Conservation (phyloP, 1,139 yeast genomes). For the Geotrichum histeridarum region DNA sequence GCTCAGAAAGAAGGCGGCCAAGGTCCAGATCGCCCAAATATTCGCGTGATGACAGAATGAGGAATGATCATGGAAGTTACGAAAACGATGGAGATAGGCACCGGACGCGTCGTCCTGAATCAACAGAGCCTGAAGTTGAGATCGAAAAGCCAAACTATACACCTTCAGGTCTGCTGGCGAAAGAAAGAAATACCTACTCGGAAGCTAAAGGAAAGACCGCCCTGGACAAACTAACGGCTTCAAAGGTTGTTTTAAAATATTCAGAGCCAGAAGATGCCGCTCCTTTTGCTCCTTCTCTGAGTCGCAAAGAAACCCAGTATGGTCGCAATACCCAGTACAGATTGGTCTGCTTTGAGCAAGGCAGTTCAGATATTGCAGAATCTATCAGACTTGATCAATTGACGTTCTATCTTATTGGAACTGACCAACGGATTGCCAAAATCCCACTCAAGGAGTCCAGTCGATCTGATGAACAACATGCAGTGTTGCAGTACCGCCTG, state of each 20-base stretch:
- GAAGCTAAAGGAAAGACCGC: neutral
- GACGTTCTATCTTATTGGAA: constrained; percentile 43
- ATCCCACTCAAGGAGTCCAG: constrained; percentile 46
- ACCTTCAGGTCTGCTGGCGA: constrained; percentile 46
- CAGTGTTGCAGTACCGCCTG: constrained; percentile 49
- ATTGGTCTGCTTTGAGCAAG: constrained; percentile 29
- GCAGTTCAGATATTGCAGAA: constrained; percentile 29
- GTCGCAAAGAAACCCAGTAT: constrained; percentile 28
- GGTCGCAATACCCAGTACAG: constrained; percentile 23
- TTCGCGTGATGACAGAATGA: neutral
- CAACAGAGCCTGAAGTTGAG: neutral
- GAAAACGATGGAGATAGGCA: neutral
- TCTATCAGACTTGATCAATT: constrained; percentile 35
- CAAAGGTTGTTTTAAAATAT: constrained; percentile 44
- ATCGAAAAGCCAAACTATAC: constrained; percentile 40
- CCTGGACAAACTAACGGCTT: constrained; percentile 25
- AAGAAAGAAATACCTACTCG: constrained; percentile 38
- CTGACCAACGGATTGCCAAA: constrained; percentile 45
- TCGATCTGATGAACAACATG: constrained; percentile 43
- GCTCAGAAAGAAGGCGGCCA: neutral
- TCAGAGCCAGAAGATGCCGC: constrained; percentile 43
- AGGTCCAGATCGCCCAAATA: neutral
- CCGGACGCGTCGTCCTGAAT: neutral
- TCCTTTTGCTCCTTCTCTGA: constrained; percentile 26
- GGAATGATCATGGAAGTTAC: neutral